A percentile compares a stretch with the other conserved stretches of the same genome.
phyloP scores from a whole-genome alignment of 2,329 filamentous ascomycete species.

The Hypoxylon sp. region DNA sequence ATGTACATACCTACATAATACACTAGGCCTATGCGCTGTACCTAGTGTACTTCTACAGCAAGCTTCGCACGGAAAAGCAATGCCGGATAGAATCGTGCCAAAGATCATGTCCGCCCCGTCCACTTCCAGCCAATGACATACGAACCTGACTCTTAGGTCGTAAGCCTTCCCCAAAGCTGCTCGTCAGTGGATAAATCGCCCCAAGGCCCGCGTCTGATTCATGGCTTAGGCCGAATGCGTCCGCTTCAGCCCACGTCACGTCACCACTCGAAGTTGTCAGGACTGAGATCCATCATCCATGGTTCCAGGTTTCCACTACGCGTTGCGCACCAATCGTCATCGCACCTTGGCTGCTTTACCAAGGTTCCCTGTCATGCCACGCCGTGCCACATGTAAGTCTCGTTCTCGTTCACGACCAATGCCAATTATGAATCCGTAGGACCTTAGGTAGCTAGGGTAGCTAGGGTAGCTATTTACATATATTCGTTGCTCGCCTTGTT shows the following conservation, averaged over 20 bases:
- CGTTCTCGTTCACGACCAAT: constrained; percentile 1
- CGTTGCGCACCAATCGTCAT: constrained; percentile 31
- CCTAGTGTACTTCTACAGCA: neutral
- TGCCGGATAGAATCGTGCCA: neutral
- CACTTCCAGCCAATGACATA: neutral
- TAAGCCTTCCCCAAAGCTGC: neutral
- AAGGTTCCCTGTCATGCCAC: constrained; percentile 27
- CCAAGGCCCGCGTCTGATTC: constrained; percentile 2
- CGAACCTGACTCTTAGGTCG: neutral
- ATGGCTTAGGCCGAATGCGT: constrained; percentile 16
- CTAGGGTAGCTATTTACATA: neutral
- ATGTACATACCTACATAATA: neutral
- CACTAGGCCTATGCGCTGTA: neutral
- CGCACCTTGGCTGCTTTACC: constrained; percentile 7
- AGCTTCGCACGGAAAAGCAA: neutral
- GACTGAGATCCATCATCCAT: constrained; percentile 26
- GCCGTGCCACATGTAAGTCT: constrained; percentile 28
- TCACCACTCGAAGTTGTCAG: constrained; percentile 20
- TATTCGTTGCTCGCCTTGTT: neutral
- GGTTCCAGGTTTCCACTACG: constrained; percentile 28
- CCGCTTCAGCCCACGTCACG: constrained; percentile 36
- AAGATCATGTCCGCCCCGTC: neutral
- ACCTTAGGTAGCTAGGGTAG: neutral
- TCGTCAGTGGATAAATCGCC: neutral
- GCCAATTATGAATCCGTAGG: neutral